Conservation (phyloP, 2,329 filamentous ascomycete genomes). For the Nothomitra cinnamomea region DNA sequence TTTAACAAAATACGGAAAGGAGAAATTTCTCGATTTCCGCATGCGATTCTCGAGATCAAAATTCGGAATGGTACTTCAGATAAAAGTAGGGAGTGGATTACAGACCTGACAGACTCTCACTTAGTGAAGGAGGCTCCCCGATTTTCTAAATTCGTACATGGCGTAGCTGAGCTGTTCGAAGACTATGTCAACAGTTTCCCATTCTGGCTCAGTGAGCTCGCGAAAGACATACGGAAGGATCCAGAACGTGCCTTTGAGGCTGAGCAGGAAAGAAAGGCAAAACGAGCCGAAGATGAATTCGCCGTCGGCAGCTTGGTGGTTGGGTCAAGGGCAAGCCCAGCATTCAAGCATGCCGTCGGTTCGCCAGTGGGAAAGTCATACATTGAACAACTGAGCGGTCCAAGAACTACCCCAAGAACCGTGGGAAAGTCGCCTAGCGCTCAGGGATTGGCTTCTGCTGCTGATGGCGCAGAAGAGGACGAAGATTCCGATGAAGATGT, state of each 20-base stretch:
- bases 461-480: slow-evolving; percentile 17
- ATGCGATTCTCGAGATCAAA: slow-evolving; percentile 85
- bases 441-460: slow-evolving; percentile 5
- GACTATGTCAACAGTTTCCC: slow-evolving; percentile 92
- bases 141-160: slow-evolving; percentile 96
- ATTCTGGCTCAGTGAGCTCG: slow-evolving; percentile 86
- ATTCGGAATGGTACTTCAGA: slow-evolving; percentile 45
- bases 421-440: slow-evolving; percentile 11
- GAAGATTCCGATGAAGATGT: slow-evolving; percentile 33
- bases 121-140: slow-evolving; percentile 75
- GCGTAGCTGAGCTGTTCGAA: slow-evolving; percentile 79
- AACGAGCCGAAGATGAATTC: slow-evolving; percentile 69
- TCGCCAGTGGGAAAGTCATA: slow-evolving; percentile 54
- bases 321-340: slow-evolving; percentile 28
- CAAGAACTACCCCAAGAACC: slow-evolving; percentile 24
- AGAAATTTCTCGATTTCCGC: slow-evolving; percentile 81
- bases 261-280: slow-evolving; percentile 69
- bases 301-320: slow-evolving; percentile 71
- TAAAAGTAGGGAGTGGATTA: slow-evolving; percentile 69
- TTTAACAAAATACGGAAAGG: slow-evolving; percentile 78
- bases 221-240: slow-evolving; percentile 85
- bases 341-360: slow-evolving; percentile 42
- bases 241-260: slow-evolving; percentile 81
- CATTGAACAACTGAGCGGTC: slow-evolving; percentile 22
- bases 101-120: slow-evolving; percentile 83